Conservation (phyloP, 306 rosid species). For the Malus sieversii region DNA sequence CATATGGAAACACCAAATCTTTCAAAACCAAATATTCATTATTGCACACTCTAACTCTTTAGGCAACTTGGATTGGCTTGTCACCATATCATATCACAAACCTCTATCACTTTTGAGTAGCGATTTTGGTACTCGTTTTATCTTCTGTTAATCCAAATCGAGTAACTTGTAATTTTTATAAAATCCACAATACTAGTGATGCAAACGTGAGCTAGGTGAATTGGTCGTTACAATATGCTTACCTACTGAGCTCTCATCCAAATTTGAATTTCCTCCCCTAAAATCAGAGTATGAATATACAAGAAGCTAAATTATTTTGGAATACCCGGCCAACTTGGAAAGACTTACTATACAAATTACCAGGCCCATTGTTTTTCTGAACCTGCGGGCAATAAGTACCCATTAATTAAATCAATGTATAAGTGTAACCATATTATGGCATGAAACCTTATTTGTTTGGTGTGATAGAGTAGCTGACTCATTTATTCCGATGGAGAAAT, state of each 20-base stretch:
- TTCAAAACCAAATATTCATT: not conserved
- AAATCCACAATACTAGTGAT: not conserved
- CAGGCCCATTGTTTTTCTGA: not conserved
- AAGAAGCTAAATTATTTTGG: no score
- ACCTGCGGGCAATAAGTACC: not conserved
- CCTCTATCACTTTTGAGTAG: not conserved
- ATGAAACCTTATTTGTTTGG: not conserved
- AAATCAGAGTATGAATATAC: no score
- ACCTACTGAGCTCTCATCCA: not conserved
- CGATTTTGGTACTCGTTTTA: not conserved
- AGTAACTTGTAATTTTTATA: not conserved
- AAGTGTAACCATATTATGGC: no score
- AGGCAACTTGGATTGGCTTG: not conserved
- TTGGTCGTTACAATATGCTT: not conserved
- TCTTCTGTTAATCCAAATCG: not conserved
- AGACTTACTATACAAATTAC: not conserved
- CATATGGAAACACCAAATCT: constrained; percentile 7
- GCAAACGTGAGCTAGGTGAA: not conserved
- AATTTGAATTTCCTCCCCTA: not conserved
- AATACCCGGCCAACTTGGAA: not conserved
- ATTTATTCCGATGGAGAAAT: not conserved
- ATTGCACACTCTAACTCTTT: not conserved
- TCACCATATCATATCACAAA: not conserved
- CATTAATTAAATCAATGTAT: not conserved
- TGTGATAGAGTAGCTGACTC: not conserved